Conservation (phyloP, 2,329 filamentous ascomycete species). For the Capronia americana region DNA sequence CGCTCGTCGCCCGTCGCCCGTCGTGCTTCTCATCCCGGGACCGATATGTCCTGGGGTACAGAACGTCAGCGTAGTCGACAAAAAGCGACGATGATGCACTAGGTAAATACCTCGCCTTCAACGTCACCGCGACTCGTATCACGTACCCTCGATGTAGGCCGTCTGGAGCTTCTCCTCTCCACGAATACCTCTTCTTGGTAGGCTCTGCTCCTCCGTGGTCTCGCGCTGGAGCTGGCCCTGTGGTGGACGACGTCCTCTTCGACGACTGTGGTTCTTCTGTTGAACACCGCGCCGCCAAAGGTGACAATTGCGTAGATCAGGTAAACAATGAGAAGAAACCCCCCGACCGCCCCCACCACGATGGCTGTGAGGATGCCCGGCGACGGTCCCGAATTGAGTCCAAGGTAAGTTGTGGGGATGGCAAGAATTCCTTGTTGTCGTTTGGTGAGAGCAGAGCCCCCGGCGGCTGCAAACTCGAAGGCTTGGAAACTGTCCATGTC, state of each 20-base stretch:
- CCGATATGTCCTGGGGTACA: background rate
- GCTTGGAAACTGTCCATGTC: constrained; percentile 22
- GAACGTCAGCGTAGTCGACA: background rate
- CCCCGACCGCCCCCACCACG: constrained; percentile 55
- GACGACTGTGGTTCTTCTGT: background rate
- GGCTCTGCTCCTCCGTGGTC: background rate
- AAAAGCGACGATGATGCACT: background rate
- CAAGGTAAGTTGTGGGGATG: constrained; percentile 67
- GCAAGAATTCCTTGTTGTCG: constrained; percentile 46
- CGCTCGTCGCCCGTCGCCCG: too few relatives aligned
- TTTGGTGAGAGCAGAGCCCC: constrained; percentile 22
- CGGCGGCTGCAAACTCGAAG: constrained; percentile 2
- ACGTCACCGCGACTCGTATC: constrained; percentile 4
- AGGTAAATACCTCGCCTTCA: background rate
- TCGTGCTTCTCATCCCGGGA: constrained; percentile 1
- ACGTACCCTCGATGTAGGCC: background rate
- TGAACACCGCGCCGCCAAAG: constrained; percentile 12
- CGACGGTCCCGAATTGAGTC: constrained; percentile 57
- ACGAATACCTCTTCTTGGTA: constrained; percentile 6
- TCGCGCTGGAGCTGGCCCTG: constrained; percentile 5
- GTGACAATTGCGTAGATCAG: constrained; percentile 44
- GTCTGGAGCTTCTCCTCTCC: constrained; percentile 3
- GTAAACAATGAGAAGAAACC: constrained; percentile 60
- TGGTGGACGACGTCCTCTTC: constrained; percentile 12
- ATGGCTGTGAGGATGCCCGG: constrained; percentile 55